Conservation (phyloP, 2,329 filamentous ascomycete species). For the Xylariales sp. region DNA sequence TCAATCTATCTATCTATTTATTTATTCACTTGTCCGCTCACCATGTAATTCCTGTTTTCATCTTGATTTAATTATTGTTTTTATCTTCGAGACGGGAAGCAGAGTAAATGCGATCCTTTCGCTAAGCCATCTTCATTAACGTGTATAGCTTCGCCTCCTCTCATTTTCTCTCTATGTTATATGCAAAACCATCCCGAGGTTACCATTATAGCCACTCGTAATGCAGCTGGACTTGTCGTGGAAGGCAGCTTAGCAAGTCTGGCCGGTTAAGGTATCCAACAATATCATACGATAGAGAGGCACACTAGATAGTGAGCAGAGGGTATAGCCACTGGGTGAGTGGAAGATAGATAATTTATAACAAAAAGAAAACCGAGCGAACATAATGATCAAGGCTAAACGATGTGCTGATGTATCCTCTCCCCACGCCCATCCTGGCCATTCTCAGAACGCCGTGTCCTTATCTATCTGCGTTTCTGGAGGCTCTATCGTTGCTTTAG, state of each 20-base stretch:
- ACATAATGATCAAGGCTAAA: conserved; percentile 9
- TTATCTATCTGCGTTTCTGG: conserved; percentile 30
- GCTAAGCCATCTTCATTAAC: neutral
- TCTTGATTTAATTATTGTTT: neutral
- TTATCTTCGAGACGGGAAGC: too few relatives aligned
- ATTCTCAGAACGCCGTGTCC: conserved; percentile 25
- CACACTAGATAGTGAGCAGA: neutral
- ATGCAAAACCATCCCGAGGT: neutral
- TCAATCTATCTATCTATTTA: too few relatives aligned
- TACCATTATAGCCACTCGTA: neutral
- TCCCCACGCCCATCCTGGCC: conserved; percentile 19
- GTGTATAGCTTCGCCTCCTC: neutral
- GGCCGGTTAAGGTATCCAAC: neutral
- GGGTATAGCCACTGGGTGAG: conserved; percentile 6
- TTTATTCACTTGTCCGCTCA: too few relatives aligned
- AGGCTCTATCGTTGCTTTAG: conserved; percentile 25
- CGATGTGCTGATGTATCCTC: conserved; percentile 18
- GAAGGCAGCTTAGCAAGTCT: too few relatives aligned
- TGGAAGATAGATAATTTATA: neutral
- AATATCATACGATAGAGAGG: neutral
- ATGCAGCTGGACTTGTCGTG: too few relatives aligned
- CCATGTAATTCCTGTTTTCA: too few relatives aligned
- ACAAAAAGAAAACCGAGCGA: conserved; percentile 13
- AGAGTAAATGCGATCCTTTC: neutral
- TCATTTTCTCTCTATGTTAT: neutral